Base-by-base conservation (phyloP, 2,329 filamentous ascomycete genomes). In the Thelonectria olida region DNA sequence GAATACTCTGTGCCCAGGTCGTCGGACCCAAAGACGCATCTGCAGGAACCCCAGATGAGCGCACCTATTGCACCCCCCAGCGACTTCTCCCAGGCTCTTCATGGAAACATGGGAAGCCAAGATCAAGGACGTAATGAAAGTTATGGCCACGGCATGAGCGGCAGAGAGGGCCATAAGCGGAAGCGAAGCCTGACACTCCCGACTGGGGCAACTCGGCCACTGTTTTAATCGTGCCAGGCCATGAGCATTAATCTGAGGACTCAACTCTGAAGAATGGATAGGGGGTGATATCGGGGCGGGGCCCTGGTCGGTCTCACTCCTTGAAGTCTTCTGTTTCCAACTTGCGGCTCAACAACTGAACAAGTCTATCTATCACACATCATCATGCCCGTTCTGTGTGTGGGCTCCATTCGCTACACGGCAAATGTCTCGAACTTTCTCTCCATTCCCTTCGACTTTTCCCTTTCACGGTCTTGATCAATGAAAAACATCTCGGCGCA, bases 1-100 rank as follows among this genome's bases (percentile, higher is more conserved):
- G 84, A 86, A 53, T 85, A 84, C 65, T 78, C 82, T 3, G 60
- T 65, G 0, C 62, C 62, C 13, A 66, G 66, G 48, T 31, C 66
- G 1, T 64, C 69, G 6, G 58, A 53, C 54, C 72, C 75, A 51
- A 70, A 76, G 58, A 61, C 74, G 61, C 69, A 73, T 12, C 74
- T 77, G 27, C 75, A 74, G 19, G 83, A 86, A 81, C 79, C 84
- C 3, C 84, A 86, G 68, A 78, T 87, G 76, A 85, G 81, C 67
- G 83, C 84, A 2, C 84, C 84, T 1, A 84, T 86, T 58, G 80
- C 81, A 3, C 80, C 84, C 4, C 76, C 84, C 0, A 80, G 80
- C 53, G 85, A 87, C 54, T 87, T 86, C 65, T 77, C 79, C 2
- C 80, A 82, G 58, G 79, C 81, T 5, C 78, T 84, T 60, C 80